A percentile compares a stretch with the other conserved stretches of the same genome.
phyloP scores from a whole-genome alignment of 2,329 filamentous ascomycete genomes.

The Colletotrichum melonis region DNA sequence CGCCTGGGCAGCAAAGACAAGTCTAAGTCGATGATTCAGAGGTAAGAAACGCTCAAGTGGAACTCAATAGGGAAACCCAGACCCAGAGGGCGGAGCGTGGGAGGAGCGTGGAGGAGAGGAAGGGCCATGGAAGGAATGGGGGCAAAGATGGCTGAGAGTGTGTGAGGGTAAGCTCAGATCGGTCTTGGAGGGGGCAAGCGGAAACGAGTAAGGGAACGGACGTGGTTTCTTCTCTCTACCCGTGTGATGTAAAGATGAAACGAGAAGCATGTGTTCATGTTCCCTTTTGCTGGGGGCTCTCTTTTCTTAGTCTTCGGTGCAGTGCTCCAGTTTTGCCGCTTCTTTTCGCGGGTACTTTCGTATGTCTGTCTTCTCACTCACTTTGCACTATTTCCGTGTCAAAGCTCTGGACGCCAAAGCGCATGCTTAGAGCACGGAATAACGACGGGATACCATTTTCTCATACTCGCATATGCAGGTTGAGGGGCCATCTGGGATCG shows the following conservation, averaged over 20 bases:
- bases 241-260: conserved; percentile 33
- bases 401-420: neutral
- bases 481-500: conserved; percentile 18
- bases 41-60: neutral
- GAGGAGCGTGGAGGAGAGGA: neutral
- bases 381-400: neutral
- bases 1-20: neutral
- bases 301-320: neutral
- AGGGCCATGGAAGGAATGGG: neutral
- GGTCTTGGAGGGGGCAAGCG: conserved; percentile 2
- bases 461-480: conserved; percentile 29
- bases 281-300: neutral
- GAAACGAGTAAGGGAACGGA: conserved; percentile 33
- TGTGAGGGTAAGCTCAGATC: neutral
- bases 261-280: conserved; percentile 1
- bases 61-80: neutral
- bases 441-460: neutral
- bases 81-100: neutral
- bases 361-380: neutral
- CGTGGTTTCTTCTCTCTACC: conserved; percentile 30
- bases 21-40: neutral
- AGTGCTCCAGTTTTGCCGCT: neutral
- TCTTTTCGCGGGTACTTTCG: neutral
- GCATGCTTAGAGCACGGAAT: neutral
- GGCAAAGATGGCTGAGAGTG: neutral